Base-by-base conservation (phyloP, 257 asterid species). In the Solanum boliviense region DNA sequence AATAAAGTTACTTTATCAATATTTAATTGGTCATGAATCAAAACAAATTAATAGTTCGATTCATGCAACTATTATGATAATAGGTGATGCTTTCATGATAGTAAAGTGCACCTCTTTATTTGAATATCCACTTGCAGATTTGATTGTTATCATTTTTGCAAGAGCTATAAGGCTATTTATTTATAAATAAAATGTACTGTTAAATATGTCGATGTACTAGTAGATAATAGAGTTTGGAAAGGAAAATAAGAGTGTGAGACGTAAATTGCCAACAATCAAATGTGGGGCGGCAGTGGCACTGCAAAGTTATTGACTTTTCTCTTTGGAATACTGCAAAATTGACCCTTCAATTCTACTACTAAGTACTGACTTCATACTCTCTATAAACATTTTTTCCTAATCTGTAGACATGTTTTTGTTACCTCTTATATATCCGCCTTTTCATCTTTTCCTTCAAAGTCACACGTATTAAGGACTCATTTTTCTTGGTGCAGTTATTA, bases 261-360 rank as follows among this genome's bases (percentile, higher is more conserved):
- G 68, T 44, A 39, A 71, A 29, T 65, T 16, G 68, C 2, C 41
- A 46, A 46, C 85, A 81, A 46, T 46, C 39, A 81, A 46, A 13
- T 8, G 41, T 81, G 85, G 85, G 85, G 39, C 39, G 85, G 85
- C 62, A 25, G 68, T 13, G 85, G 68, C 25, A 41, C 36, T 16
- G 68, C 25, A 27, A 46, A 81, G 58, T 81, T 81, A 81, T 29
- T 81, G 67, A 81, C 27, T 31, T 81, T 31, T 81, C 41, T 15
- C 10, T 79, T 79, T 44, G 16, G 67, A 44, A 21, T 23, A 27
- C 3, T 46, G 41, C 68, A 46, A 44, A 81, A 46, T 81, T 81
- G 85, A 18, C 41, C 29, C 68, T 46, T 29, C 16, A 9, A 34
- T 21, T 1, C 81, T 72, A 27, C 46, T 27, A 7, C 6, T 6